Base-by-base conservation (phyloP, 2,329 filamentous ascomycete species). In the Pochonia chlamydosporia region DNA sequence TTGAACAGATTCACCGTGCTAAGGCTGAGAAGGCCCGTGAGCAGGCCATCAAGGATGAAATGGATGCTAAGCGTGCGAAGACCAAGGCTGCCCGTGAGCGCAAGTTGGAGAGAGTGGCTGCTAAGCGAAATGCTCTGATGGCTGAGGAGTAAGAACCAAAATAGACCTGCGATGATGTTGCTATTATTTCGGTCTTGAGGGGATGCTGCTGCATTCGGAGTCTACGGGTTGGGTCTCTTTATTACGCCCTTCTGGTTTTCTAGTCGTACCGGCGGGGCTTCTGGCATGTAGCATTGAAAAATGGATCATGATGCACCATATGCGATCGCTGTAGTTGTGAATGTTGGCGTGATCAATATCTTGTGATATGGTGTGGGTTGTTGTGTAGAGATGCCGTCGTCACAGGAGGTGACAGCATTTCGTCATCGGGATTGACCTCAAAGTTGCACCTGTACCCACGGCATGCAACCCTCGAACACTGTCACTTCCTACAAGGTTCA, bases 41-140 rank as follows among this genome's bases (percentile, higher is more conserved):
- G 87, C 84, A 84, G 77, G 76, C 84, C 68, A 84, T 99, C 75
- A 92, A 95, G 87, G 91, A 97, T 73, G 91, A 97, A 82, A 99
- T 99, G 93, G 93, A 97, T 73, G 89, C 88, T 81, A 97, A 96
- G 86, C 90, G 93, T 79, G 89, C 90, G 74, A 96, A 96, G 90
- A 97, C 90, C 85, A 97, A 96, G 91, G 93, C 93, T 70, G 93
- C 93, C 66, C 90, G 93, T 78, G 93, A 97, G 87, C 87, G 93
- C 81, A 93, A 93, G 85, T 76, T 85, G 76, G 89, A 96, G 82
- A 88, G 95, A 76, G 82, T 86, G 72, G 74, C 79, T 70, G 85
- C 87, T 73, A 99, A 99, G 92, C 84, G 90, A 73, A 85, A 82
- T 69, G 90, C 89, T 68, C 72, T 95, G 72, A 70, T 86, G 66